Evolutionary conservation across 2,329 filamentous ascomycete species (phyloP).

Genomic region (Helminthosporium solani): DNA sequence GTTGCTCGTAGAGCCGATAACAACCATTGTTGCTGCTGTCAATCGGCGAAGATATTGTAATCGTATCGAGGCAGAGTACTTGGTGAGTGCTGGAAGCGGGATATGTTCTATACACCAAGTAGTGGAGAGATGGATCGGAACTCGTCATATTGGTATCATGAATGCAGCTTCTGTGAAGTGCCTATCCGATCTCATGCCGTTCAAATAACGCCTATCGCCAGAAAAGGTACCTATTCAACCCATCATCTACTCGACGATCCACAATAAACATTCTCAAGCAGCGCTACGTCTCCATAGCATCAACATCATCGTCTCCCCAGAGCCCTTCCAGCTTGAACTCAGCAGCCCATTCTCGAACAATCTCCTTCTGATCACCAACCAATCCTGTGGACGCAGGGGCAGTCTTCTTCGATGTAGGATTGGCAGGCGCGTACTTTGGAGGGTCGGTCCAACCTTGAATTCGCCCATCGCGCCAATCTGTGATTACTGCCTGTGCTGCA

Average conservation of each 20-base stretch:
- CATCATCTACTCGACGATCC: not conserved
- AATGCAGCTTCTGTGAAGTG: conserved; percentile 1
- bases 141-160: conserved; percentile 11
- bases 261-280: not conserved
- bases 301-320: conserved; percentile 67
- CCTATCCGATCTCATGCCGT: not conserved
- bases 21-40: not conserved
- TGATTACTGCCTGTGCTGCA: conserved; percentile 89
- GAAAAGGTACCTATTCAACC: not conserved
- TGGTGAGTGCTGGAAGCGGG: no score
- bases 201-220: conserved; percentile 3
- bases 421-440: conserved; percentile 64
- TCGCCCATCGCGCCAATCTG: conserved; percentile 93
- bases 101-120: no score
- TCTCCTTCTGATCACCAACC: conserved; percentile 69
- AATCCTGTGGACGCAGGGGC: conserved; percentile 35
- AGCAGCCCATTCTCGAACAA: conserved; percentile 88
- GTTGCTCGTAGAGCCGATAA: not conserved
- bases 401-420: conserved; percentile 42
- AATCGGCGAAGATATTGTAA: not conserved
- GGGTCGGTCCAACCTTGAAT: conserved; percentile 90
- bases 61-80: no score
- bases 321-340: conserved; percentile 95
- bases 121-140: no score
- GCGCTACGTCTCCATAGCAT: conserved; percentile 38